Evolutionary conservation across 1,284 basidiomycete species (phyloP), one percentile per base, ranked within the genome.

Genomic region (Exsudoporus floridanus): DNA sequence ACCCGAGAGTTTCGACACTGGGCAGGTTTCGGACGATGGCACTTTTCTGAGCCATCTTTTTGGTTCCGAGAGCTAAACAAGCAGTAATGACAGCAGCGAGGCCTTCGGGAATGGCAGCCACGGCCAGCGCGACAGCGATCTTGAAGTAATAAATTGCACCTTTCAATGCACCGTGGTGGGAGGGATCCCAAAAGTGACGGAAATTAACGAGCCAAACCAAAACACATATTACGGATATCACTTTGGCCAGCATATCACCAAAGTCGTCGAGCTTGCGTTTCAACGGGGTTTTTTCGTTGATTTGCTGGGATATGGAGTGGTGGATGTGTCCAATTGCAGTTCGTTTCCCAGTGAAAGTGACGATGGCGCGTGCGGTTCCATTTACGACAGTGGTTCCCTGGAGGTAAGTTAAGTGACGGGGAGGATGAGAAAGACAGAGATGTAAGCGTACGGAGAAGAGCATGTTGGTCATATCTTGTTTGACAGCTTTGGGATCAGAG

Each of bases 131-230:
- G 41, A 98, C 95, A 33, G 94, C 95, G 64, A 98, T 97, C 77
- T 97, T 98, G 81, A 98, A 92, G 73, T 98, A 98, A 72, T 97
- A 97, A 56, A 98, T 83, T 0, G 94, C 94, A 37, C 94, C 94
- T 70, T 94, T 93, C 63, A 97, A 76, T 53, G 77, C 84, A 51
- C 94, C 91, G 62, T 90, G 90, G 69, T 97, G 94, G 21, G 88
- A 82, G 12, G 94, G 92, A 66, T 98, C 94, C 80, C 82, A 87
- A 71, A 97, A 98, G 73, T 97, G 92, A 47, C 90, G 84, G 63
- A 94, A 81, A 74, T 98, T 97, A 75, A 98, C 88, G 56, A 97
- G 77, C 94, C 94, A 97, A 61, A 97, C 94, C 58, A 97, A 85
- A 55, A 97, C 78, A 65, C 94, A 98, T 63, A 98, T 96, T 59